phyloP scores from a whole-genome alignment of 495 filamentous ascomycete species.

The Aspergillus panamensis region DNA sequence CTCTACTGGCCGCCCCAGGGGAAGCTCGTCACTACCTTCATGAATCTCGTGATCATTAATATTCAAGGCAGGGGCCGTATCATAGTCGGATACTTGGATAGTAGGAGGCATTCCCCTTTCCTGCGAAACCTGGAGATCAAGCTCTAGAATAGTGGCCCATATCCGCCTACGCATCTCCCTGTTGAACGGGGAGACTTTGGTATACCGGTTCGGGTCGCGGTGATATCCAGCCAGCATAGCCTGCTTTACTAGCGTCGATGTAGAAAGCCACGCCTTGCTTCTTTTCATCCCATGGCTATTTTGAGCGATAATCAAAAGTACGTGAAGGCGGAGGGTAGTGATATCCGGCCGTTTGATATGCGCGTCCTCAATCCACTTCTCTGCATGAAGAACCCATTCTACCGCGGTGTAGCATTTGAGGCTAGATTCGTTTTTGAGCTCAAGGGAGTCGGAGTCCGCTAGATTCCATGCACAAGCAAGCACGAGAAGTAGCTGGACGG shows the following conservation, averaged over 20 bases:
- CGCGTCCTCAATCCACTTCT: constrained; percentile 57
- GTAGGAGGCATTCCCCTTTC: constrained; percentile 58
- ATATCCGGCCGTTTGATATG: constrained; percentile 54
- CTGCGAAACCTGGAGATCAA: constrained; percentile 57
- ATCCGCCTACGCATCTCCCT: constrained; percentile 66
- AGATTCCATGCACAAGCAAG: constrained; percentile 57
- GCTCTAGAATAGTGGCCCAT: constrained; percentile 64
- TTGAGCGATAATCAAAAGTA: constrained; percentile 57
- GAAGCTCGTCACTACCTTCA: constrained; percentile 36
- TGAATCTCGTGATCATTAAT: constrained; percentile 43
- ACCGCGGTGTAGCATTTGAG: constrained; percentile 49
- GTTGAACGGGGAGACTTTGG: constrained; percentile 51
- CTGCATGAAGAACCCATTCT: constrained; percentile 61
- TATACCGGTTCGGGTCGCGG: constrained; percentile 50
- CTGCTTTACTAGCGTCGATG: constrained; percentile 53
- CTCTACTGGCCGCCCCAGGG: constrained; percentile 25
- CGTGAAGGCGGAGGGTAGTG: constrained; percentile 53
- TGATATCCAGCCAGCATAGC: constrained; percentile 57
- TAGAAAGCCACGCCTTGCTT: constrained; percentile 58
- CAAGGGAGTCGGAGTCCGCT: constrained; percentile 30
- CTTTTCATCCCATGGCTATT: constrained; percentile 53
- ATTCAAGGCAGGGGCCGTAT: constrained; percentile 53
- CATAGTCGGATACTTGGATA: constrained; percentile 53
- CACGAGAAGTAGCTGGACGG: constrained; percentile 60
- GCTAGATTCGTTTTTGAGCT: constrained; percentile 48